Evolutionary conservation across 148 eudicot genomes (phyloP).

Genomic region (Camellia lanceoleosa): DNA sequence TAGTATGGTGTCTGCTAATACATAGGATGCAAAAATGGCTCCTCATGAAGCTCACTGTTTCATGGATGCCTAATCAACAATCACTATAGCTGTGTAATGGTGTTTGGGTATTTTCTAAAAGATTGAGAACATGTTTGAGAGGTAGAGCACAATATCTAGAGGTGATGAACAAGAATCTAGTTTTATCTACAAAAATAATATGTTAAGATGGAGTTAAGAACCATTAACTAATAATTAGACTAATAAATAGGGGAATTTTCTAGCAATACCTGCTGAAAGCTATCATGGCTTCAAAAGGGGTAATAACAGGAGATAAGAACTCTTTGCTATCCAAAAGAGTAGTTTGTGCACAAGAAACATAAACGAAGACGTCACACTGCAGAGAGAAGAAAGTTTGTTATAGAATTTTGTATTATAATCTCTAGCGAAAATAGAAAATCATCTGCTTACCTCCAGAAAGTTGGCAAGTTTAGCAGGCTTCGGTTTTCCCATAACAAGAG

Average conservation of each 20-base stretch:
- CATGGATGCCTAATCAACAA: background rate
- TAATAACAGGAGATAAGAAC: constrained; percentile 91
- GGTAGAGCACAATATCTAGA: background rate
- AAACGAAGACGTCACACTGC: constrained; percentile 92
- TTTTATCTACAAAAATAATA: no score
- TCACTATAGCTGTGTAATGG: background rate
- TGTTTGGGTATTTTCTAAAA: background rate
- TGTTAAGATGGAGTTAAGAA: background rate
- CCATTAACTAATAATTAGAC: background rate
- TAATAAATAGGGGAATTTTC: background rate
- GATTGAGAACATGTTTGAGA: background rate
- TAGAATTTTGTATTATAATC: constrained; percentile 1
- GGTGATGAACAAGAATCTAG: background rate
- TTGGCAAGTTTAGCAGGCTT: constrained; percentile 97
- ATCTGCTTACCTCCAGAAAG: constrained; percentile 75
- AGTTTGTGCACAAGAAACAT: constrained; percentile 91
- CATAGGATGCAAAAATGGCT: background rate
- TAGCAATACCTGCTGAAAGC: constrained; percentile 69
- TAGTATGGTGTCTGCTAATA: background rate
- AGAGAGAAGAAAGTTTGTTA: background rate
- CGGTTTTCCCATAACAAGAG: constrained; percentile 81
- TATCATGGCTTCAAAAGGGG: constrained; percentile 85
- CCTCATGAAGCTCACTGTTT: background rate
- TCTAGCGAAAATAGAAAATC: constrained; percentile 10
- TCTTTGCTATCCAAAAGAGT: constrained; percentile 96